Evolutionary conservation across 768 basidiomycete genomes (phyloP), one percentile per base, ranked within the genome.

Genomic region (Leccinellum luteum): DNA sequence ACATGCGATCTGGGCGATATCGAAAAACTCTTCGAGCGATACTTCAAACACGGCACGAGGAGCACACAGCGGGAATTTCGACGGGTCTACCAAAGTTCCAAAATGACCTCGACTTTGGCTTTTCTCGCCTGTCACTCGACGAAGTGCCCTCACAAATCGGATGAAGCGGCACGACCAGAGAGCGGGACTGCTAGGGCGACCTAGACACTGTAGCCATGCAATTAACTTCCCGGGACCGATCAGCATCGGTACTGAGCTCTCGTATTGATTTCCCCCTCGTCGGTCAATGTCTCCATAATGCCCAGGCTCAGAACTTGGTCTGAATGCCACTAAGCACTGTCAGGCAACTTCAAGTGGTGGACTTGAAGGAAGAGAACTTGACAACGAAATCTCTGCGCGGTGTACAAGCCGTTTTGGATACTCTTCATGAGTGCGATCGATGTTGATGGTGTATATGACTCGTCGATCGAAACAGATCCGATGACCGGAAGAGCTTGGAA

Each of bases 81-180:
- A 80, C 78, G 27, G 81, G 81, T 68, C 84, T 82, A 27, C 91
- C 89, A 69, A 96, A 97, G 67, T 86, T 87, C 93, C 94, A 97
- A 78, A 98, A 97, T 7, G 86, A 86, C 49, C 92, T 84, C 58
- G 92, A 94, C 76, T 95, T 95, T 21, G 90, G 89, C 76, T 95
- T 98, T 69, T 93, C 89, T 56, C 93, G 82, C 69, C 95, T 81
- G 59, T 95, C 92, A 58, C 69, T 85, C 44, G 66, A 69, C 14
- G 69, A 64, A 48, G 76, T 68, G 35, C 76, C 64, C 41, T 81
- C 78, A 19, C 75, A 85, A 76, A 55, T 88, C 85, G 30, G 80
- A 76, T 6, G 77, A 77, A 21, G 79, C 69, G 13, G 76, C 60
- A 61, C 68, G 75, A 19, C 72, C 75, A 14, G 55, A 52, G 53